These are phyloP conservation scores for Phytophthora idaei DNA, from an alignment of 352 stramenopile genomes.

Conservation along the genomic window DNA sequence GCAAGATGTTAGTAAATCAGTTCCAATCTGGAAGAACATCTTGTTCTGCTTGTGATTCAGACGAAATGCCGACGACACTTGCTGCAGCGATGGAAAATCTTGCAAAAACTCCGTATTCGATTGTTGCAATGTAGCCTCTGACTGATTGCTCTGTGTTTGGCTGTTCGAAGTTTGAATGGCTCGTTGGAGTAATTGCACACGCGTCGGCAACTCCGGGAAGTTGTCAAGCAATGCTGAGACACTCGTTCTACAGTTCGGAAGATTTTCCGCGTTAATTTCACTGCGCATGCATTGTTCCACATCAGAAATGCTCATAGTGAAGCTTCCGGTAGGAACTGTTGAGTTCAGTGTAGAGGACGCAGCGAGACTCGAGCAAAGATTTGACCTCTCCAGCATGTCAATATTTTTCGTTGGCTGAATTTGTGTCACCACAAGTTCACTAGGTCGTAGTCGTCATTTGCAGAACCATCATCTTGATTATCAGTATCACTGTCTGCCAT, in stretches of 20 bases:
- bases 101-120: not conserved
- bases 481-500: not conserved
- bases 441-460: constrained; percentile 2
- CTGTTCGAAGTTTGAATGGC: not conserved
- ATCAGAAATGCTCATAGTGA: not conserved
- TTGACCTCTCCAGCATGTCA: constrained; percentile 1
- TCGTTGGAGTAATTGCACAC: not conserved
- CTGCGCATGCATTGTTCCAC: not conserved
- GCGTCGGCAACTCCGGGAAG: not conserved
- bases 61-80: not conserved
- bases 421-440: not conserved
- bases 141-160: not conserved
- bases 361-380: not conserved
- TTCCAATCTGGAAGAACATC: not conserved
- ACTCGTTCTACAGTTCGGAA: not conserved
- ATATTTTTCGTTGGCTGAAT: not conserved
- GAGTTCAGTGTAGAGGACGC: not conserved
- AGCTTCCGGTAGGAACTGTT: not conserved
- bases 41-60: constrained; percentile 18
- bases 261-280: not conserved
- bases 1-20: constrained; percentile 1
- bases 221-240: not conserved
- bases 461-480: not conserved
- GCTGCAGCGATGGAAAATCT: not conserved
- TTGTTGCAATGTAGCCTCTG: not conserved